Percentiles rank a stretch among this genome's conserved stretches.
Evolutionary conservation across 768 basidiomycete genomes (phyloP).

Genomic region (Leccinum obscurum): DNA sequence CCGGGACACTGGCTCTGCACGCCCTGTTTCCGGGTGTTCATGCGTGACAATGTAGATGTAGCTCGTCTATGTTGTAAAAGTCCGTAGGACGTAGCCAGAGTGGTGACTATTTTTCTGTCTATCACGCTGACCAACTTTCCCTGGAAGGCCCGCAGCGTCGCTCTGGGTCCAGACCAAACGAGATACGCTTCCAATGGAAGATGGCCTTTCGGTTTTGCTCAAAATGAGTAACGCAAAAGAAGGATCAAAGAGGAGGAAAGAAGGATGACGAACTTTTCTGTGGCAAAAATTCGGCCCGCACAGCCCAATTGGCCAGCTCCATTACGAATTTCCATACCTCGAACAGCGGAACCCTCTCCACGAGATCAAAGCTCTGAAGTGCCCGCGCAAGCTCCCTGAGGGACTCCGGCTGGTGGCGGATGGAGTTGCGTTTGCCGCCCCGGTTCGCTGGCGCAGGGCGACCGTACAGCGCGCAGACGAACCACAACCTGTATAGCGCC

Average conservation of each 20-base stretch:
- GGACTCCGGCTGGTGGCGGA: background rate
- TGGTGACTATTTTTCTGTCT: constrained; percentile 12
- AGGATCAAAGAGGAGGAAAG: background rate
- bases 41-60: constrained; percentile 10
- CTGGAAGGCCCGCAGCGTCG: constrained; percentile 13
- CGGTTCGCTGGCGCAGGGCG: background rate
- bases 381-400: background rate
- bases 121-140: constrained; percentile 6
- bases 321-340: constrained; percentile 6
- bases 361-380: background rate
- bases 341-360: constrained; percentile 1
- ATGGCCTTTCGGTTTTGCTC: background rate
- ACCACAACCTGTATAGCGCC: background rate
- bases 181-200: constrained; percentile 12
- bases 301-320: background rate
- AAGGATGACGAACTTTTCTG: background rate
- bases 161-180: constrained; percentile 13
- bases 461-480: background rate
- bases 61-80: background rate
- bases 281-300: background rate
- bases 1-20: constrained; percentile 15
- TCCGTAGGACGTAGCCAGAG: constrained; percentile 5
- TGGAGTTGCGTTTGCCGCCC: background rate
- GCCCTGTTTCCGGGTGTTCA: constrained; percentile 10
- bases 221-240: background rate